phyloP scores from a whole-genome alignment of 495 filamentous ascomycete species.

The Physcia stellaris region DNA sequence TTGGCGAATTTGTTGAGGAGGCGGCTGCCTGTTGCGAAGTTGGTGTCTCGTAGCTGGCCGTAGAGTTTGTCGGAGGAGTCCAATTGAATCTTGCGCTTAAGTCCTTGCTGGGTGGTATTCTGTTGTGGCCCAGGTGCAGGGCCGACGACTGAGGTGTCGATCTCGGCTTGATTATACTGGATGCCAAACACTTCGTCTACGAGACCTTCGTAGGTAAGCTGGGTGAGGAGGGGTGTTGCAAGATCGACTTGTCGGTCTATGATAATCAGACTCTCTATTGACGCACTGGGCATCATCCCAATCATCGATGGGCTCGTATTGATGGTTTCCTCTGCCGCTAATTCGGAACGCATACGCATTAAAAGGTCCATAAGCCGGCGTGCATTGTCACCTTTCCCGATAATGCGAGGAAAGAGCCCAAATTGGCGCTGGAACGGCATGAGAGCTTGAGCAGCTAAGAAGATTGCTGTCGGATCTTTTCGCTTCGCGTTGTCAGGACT shows the following conservation, averaged over 20 bases:
- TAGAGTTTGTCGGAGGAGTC: slow-evolving; percentile 86
- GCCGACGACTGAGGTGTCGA: slow-evolving; percentile 86
- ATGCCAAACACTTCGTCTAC: slow-evolving; percentile 93
- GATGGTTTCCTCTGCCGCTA: slow-evolving; percentile 53
- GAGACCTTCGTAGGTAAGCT: slow-evolving; percentile 92
- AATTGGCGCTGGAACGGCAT: slow-evolving; percentile 89
- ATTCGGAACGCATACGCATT: slow-evolving; percentile 85
- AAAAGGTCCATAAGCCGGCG: slow-evolving; percentile 78
- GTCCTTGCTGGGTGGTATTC: slow-evolving; percentile 39
- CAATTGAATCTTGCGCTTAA: slow-evolving; percentile 83
- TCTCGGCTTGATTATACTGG: slow-evolving; percentile 72
- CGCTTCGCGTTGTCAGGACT: slow-evolving; percentile 33
- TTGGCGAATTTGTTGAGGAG: slow-evolving; percentile 84
- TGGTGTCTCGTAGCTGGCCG: slow-evolving; percentile 75
- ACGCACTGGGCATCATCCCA: slow-evolving; percentile 72
- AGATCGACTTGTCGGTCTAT: slow-evolving; percentile 93
- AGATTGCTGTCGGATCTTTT: slow-evolving; percentile 83
- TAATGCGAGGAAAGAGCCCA: slow-evolving; percentile 87
- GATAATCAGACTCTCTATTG: slow-evolving; percentile 80
- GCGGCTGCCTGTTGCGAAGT: slow-evolving; percentile 86
- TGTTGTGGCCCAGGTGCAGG: slow-evolving; percentile 43
- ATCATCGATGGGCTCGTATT: slow-evolving; percentile 43
- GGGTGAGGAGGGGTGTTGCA: slow-evolving; percentile 79
- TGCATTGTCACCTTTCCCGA: slow-evolving; percentile 92
- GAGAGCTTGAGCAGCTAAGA: slow-evolving; percentile 77